Evolutionary conservation across 2,329 filamentous ascomycete genomes (phyloP), one percentile per base, ranked within the genome.

Genomic region (Pseudogymnoascus sp.): DNA sequence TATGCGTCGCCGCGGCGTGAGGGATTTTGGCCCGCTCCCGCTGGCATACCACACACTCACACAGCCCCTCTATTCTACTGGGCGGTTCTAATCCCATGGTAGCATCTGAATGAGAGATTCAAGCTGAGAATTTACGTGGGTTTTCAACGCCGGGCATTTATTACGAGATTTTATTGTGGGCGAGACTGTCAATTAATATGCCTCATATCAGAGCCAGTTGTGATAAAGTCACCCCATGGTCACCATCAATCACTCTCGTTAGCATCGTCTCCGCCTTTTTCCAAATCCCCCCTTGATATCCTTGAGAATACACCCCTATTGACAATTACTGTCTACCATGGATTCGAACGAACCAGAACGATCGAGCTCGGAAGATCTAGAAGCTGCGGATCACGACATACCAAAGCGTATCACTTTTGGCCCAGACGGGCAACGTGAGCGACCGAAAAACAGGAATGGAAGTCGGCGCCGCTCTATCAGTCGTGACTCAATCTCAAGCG

Each of bases 401-500:
- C 50, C 61, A 24, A 50, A 60, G 14, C 33, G 33, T 26, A 62
- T 62, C 35, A 62, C 50, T 11, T 62, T 62, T 31, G 61, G 40
- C 7, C 50, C 61, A 16, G 35, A 60, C 22, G 35, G 56, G 12
- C 61, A 40, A 26, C 61, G 50, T 19, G 28, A 19, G 40, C 40
- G 37, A 31, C 11, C 14, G n/a, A 56, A 33, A 31, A 56, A 56
- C n/a, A 31, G 26, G 12, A 10, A 31, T 19, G 46, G 46, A 19
- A 43, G 22, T 24, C 60, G 37, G 16, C 62, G 24, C 4, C 26
- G 59, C 11, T 67, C 66, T 6, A n/a, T 60, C 43, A 71, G 68
- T 60, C 68, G 71, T 28, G 71, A 71, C 19, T 69, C 71, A 14
- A 66, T 61, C 60, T 67, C 64, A 46, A 68, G 64, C 37, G 63